Conservation (phyloP, 352 stramenopile genomes). For the Detonula confervacea region DNA sequence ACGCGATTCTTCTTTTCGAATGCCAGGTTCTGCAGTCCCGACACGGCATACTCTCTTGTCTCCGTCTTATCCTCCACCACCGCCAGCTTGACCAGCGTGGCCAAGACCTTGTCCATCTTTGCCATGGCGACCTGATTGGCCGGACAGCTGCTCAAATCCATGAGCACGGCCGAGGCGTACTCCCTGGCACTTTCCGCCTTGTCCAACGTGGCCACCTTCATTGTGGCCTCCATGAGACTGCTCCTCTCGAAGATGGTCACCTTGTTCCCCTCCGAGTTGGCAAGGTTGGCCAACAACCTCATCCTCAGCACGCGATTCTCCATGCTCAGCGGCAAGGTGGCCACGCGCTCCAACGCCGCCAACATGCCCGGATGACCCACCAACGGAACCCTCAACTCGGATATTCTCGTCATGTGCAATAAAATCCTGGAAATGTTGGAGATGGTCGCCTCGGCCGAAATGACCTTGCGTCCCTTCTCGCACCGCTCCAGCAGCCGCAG, state of each 20-base stretch:
- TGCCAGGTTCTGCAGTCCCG: conserved; percentile 80
- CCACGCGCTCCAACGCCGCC: conserved; percentile 56
- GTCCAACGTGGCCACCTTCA: conserved; percentile 76
- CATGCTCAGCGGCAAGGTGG: conserved; percentile 46
- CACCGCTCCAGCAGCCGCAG: conserved; percentile 64
- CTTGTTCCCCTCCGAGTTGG: conserved; percentile 82
- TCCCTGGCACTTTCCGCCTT: conserved; percentile 65
- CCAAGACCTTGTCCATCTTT: conserved; percentile 73
- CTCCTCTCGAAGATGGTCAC: conserved; percentile 55
- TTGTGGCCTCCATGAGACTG: conserved; percentile 61
- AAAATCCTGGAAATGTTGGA: conserved; percentile 69
- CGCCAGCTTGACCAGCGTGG: conserved; percentile 78
- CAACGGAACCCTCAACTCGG: conserved; percentile 61
- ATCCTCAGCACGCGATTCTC: conserved; percentile 71
- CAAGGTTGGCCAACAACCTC: conserved; percentile 74
- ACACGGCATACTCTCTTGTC: conserved; percentile 76
- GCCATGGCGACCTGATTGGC: conserved; percentile 78
- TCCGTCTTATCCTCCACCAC: conserved; percentile 67
- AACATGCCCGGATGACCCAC: conserved; percentile 63
- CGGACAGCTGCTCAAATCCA: conserved; percentile 75
- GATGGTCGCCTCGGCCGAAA: conserved; percentile 63
- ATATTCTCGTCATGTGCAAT: conserved; percentile 72
- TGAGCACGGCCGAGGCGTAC: conserved; percentile 71
- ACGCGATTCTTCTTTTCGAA: conserved; percentile 78
- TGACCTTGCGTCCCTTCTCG: conserved; percentile 46